Conservation (phyloP, 2,329 filamentous ascomycete species). For the Myriosclerotinia scirpicola region DNA sequence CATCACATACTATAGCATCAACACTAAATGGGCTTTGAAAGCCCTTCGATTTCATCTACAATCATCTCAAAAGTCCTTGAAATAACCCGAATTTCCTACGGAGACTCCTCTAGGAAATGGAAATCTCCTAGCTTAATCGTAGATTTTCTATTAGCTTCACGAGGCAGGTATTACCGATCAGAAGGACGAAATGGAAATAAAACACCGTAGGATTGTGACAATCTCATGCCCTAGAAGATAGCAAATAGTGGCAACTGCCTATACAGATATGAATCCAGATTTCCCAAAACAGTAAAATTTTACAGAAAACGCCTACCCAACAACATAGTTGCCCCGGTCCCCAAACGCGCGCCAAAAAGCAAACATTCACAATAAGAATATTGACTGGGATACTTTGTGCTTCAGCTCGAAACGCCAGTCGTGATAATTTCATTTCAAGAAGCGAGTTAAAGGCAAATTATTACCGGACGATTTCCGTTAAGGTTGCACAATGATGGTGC, state of each 20-base stretch:
- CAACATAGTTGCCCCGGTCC: neutral
- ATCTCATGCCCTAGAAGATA: neutral
- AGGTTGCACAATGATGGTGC: constrained; percentile 10
- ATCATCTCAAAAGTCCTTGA: neutral
- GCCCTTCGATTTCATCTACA: neutral
- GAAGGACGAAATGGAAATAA: neutral
- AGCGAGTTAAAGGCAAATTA: constrained; percentile 9
- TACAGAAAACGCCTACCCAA: neutral
- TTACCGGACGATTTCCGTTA: constrained; percentile 7
- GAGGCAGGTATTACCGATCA: constrained; percentile 2
- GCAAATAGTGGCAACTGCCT: constrained; percentile 1
- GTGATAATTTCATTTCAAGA: constrained; percentile 7
- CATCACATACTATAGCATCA: neutral
- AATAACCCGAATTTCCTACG: neutral
- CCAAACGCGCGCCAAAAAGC: constrained; percentile 18
- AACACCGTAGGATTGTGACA: neutral
- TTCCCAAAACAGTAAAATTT: neutral
- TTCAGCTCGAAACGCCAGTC: constrained; percentile 14
- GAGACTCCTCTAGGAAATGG: neutral
- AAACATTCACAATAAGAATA: constrained; percentile 10
- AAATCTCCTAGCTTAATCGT: neutral
- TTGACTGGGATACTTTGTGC: constrained; percentile 2
- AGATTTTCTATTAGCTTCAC: neutral
- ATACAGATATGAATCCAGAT: neutral
- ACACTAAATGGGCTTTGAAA: neutral